Conservation (phyloP, 1,284 basidiomycete species). For the Ustilago trichophora region DNA sequence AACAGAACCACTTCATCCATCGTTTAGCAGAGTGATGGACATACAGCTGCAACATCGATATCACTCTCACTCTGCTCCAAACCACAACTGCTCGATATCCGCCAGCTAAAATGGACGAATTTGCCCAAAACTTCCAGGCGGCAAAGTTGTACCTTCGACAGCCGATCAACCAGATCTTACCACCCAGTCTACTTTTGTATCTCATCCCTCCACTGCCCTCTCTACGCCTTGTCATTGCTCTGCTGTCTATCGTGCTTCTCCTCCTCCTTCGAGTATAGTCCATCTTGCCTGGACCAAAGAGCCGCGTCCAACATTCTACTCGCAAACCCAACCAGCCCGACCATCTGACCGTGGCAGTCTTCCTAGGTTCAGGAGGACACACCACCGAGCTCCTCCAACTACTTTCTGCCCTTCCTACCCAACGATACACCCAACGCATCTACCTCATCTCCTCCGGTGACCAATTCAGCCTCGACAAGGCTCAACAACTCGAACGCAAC, state of each 20-base stretch:
- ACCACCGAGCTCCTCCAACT: slow-evolving; percentile 86
- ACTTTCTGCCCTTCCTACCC: slow-evolving; percentile 78
- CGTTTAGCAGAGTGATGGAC: no score
- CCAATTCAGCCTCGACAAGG: slow-evolving; percentile 78
- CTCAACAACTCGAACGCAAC: slow-evolving; percentile 73
- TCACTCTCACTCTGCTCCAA: no score
- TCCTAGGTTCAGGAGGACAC: slow-evolving; percentile 83
- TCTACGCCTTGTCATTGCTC: not conserved
- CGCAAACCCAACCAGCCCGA: not conserved
- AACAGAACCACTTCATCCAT: not conserved
- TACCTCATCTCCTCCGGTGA: slow-evolving; percentile 89
- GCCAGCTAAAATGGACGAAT: slow-evolving; percentile 7
- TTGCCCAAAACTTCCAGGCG: slow-evolving; percentile 11
- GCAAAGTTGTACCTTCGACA: slow-evolving; percentile 16
- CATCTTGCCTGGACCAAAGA: slow-evolving; percentile 12
- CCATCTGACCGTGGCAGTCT: slow-evolving; percentile 69
- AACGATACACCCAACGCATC: slow-evolving; percentile 78
- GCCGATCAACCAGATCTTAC: slow-evolving; percentile 43
- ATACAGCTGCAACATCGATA: no score
- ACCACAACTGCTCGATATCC: no score
- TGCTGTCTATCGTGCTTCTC: not conserved
- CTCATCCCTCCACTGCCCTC: slow-evolving; percentile 37
- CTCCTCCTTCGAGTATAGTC: slow-evolving; percentile 17
- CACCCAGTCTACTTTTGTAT: slow-evolving; percentile 29
- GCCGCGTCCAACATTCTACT: not conserved